Evolutionary conservation across 2,329 filamentous ascomycete species (phyloP), one percentile per base, ranked within the genome.

Genomic region (Paraphoma chrysanthemicola): DNA sequence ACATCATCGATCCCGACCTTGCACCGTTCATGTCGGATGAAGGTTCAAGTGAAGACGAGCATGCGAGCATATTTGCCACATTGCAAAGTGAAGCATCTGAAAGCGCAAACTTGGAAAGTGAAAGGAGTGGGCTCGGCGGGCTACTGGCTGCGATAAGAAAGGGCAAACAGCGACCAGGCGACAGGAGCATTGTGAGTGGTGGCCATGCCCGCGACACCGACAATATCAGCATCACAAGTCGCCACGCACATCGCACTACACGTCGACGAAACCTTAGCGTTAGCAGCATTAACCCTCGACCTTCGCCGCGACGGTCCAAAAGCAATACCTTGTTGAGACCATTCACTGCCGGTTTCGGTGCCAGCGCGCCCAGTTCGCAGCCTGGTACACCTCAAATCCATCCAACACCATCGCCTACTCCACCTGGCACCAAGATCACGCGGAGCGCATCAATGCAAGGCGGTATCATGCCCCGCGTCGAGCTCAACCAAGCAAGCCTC

Each of bases 1-100:
- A 95, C 71, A 97, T 99, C 66, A 98, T 99, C 66, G 95, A 99
- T 72, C 95, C 95, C 1, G 95, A 99, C 70, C 81, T 99, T 51
- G 94, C 93, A 5, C 91, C 92, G 33, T 99, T 96, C 77, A 90
- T 99, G 83, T 99, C 95, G 6, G 95, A 99, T 73, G 89, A 91
- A 66, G 93, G 91, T 46, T 97, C 93, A 1, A 97, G 92, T 68
- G 94, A 91, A 38, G 93, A 97, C 67, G 93, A 99, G 63, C 91
- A 96, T 67, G 89, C 93, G 78, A 93, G 90, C 70, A 89, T 97
- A 11, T 91, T 96, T 76, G 79, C 84, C 18, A 88, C 90, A 1
- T 88, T 93, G n/a, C 87, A 85, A 54, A 84, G 85, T 45, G 88
- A 89, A 55, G 79, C 86, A 17, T 82, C 87, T 10, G 84, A 73